Evolutionary conservation across 768 basidiomycete species (phyloP).

Genomic region (Pleurotus djamor): DNA sequence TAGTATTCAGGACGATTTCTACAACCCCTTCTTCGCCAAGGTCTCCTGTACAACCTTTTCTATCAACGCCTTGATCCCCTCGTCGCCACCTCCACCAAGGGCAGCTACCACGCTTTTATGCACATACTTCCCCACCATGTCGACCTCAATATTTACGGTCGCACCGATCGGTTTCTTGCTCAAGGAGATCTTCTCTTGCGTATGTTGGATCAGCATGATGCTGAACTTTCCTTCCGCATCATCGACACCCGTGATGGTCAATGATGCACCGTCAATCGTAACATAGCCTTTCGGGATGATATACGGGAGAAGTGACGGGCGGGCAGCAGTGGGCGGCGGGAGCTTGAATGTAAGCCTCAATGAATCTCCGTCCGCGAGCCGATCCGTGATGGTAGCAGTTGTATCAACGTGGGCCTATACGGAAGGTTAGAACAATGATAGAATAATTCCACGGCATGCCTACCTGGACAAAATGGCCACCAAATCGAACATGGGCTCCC

Average conservation of each 20-base stretch:
- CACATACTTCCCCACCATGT: slow-evolving; percentile 93
- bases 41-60: slow-evolving; percentile 59
- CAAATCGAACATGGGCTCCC: slow-evolving; percentile 88
- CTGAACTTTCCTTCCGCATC: slow-evolving; percentile 64
- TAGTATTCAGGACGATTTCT: too few relatives aligned
- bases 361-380: slow-evolving; percentile 80
- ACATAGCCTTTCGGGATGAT: slow-evolving; percentile 95
- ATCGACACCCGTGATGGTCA: slow-evolving; percentile 84
- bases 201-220: slow-evolving; percentile 95
- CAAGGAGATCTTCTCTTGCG: slow-evolving; percentile 85
- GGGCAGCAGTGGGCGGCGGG: slow-evolving; percentile 50
- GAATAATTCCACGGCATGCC: slow-evolving; percentile 9
- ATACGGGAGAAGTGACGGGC: slow-evolving; percentile 72
- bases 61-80: slow-evolving; percentile 45
- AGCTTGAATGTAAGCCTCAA: slow-evolving; percentile 81
- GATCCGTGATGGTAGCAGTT: slow-evolving; percentile 73
- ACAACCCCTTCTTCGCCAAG: slow-evolving; percentile 37
- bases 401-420: slow-evolving; percentile 89
- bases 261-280: slow-evolving; percentile 90
- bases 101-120: slow-evolving; percentile 77
- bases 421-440: background rate
- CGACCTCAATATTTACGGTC: slow-evolving; percentile 93
- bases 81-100: slow-evolving; percentile 52
- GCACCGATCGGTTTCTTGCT: slow-evolving; percentile 71
- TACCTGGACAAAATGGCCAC: slow-evolving; percentile 98